Conservation (phyloP, 2,329 filamentous ascomycete species). For the Claviceps lovelessii region DNA sequence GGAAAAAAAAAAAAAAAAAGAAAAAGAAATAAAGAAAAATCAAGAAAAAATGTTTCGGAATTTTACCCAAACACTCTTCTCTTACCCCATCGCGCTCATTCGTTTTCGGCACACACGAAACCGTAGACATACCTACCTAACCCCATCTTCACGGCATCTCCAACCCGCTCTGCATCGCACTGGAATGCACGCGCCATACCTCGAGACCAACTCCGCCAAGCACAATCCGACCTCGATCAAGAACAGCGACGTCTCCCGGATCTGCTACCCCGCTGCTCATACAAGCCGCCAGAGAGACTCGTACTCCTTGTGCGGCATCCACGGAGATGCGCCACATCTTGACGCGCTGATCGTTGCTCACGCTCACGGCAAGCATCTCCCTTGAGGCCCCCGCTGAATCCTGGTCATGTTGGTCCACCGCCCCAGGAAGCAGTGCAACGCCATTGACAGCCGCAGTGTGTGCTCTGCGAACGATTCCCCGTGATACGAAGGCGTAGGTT, state of each 20-base stretch:
- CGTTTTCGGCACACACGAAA: not conserved
- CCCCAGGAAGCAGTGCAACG: conserved; percentile 22
- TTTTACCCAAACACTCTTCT: too few relatives aligned
- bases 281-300: conserved; percentile 31
- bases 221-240: conserved; percentile 20
- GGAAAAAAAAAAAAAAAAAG: too few relatives aligned
- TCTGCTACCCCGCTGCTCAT: conserved; percentile 47
- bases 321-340: conserved; percentile 36
- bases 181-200: conserved; percentile 19
- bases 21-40: too few relatives aligned
- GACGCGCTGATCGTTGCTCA: conserved; percentile 48
- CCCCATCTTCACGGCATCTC: not conserved
- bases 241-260: conserved; percentile 34
- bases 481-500: conserved; percentile 11
- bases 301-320: conserved; percentile 5
- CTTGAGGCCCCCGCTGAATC: not conserved
- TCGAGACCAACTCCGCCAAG: conserved; percentile 34
- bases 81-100: not conserved
- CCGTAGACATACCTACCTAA: not conserved
- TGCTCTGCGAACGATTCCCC: conserved; percentile 29
- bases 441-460: conserved; percentile 62
- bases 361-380: conserved; percentile 24
- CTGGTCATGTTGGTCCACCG: not conserved
- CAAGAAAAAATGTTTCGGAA: too few relatives aligned
- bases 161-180: not conserved